Base-by-base conservation (phyloP, 768 basidiomycete genomes). In the Tricholoma furcatifolium region DNA sequence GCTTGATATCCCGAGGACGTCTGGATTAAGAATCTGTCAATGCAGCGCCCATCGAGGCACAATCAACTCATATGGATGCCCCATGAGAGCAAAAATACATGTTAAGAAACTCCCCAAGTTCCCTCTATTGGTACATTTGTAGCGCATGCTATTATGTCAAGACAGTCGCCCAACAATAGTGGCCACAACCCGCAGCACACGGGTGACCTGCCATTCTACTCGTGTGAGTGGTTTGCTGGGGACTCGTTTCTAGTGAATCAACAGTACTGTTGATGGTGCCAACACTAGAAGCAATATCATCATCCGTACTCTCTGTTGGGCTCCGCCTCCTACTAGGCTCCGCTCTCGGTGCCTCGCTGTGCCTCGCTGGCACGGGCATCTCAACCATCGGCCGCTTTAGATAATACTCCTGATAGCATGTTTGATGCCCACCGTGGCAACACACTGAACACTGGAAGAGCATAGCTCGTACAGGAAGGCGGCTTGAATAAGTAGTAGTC, bases 171-270 rank as follows among this genome's bases (percentile, higher is more conserved):
- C 88, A 91, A 59, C 90, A 93, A 58, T 78, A 79, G 69, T 93
- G 91, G 0, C 91, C 90, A 68, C 90, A 93, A 4, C 90, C 91
- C 39, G 88, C 80, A 12, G 88, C 87, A 68, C 91, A 92, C 0
- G 75, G 77, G 63, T 87, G 84, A 3, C 84, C 88, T 11, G 70
- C 63, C 32, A 81, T 62, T 45, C 59, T 67, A 15, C 57, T 50
- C 34, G 53, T 30, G 23, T 38, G 36, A 42, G 38, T 30, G 23
- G 47, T 41, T 34, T 53, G 58, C 24, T 59, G 51, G 8, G 65
- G 60, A 30, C 56, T 64, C 14, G 55, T 63, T 35, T 55, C 59
- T 41, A 46, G 31, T 27, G 58, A 58, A 15, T 67, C 69, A 3
- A 51, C 34, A 18, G 44, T 41, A 50, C 58, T 66, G 45, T 58